Conservation (phyloP, 2,329 filamentous ascomycete species). For the Penicillium frequentans region DNA sequence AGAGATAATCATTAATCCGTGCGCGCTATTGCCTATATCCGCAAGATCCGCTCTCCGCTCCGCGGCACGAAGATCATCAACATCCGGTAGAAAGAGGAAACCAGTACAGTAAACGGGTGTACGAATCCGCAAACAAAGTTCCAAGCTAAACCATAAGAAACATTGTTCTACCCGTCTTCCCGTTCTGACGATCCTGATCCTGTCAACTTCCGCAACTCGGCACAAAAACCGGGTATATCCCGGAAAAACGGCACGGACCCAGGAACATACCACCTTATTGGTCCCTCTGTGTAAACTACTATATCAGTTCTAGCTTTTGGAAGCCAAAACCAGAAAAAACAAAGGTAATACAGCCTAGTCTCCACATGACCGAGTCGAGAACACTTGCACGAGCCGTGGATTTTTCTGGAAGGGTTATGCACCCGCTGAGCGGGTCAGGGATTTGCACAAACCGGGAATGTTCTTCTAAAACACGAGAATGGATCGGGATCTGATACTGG, state of each 20-base stretch:
- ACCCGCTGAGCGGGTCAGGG: background rate
- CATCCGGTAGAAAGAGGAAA: background rate
- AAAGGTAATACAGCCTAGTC: background rate
- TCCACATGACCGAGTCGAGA: background rate
- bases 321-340: background rate
- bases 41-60: background rate
- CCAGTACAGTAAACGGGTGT: background rate
- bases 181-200: background rate
- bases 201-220: background rate
- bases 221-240: background rate
- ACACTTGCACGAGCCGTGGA: background rate
- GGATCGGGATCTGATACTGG: background rate
- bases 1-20: background rate
- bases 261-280: background rate
- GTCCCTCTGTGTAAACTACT: background rate
- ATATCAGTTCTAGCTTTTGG: too few species aligned
- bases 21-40: background rate
- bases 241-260: background rate
- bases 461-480: background rate
- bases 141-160: background rate
- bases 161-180: background rate
- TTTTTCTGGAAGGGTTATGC: background rate
- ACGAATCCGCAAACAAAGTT: background rate
- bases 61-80: background rate
- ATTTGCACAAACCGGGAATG: background rate